phyloP scores from a whole-genome alignment of 768 basidiomycete genomes.

The Rhodotorula graminis region DNA sequence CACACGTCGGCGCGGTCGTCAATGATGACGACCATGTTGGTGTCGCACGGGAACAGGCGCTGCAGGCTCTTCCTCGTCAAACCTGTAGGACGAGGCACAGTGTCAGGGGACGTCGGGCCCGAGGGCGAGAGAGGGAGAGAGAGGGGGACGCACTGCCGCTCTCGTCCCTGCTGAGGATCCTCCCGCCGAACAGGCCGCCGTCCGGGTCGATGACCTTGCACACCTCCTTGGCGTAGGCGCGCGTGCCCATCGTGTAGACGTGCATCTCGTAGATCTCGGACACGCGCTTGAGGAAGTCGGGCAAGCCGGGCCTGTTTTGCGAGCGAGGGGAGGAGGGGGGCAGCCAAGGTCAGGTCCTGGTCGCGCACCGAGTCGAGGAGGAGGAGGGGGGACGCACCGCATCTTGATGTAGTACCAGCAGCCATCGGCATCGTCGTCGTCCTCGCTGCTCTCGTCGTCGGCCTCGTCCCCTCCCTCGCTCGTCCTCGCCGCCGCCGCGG shows the following conservation, averaged over 20 bases:
- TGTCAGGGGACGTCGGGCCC: background rate
- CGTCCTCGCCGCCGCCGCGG: background rate
- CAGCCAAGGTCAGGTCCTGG: background rate
- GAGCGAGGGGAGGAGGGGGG: background rate
- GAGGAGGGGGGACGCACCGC: conserved; percentile 56
- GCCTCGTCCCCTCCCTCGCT: background rate
- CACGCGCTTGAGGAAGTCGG: conserved; percentile 66
- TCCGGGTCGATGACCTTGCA: conserved; percentile 90
- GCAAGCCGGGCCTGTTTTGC: conserved; percentile 51
- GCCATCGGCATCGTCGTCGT: conserved; percentile 52
- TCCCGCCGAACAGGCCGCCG: conserved; percentile 73
- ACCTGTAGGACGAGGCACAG: conserved; percentile 51
- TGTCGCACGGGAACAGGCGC: conserved; percentile 90
- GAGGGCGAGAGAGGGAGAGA: conserved; percentile 46
- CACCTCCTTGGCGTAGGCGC: conserved; percentile 92
- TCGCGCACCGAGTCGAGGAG: background rate
- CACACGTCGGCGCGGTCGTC: conserved; percentile 98
- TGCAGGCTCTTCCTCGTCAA: conserved; percentile 86
- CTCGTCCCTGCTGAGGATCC: conserved; percentile 88
- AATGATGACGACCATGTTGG: conserved; percentile 97
- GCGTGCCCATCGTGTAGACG: conserved; percentile 98
- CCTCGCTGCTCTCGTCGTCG: conserved; percentile 51
- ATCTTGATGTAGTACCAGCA: conserved; percentile 98
- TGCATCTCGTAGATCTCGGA: conserved; percentile 92
- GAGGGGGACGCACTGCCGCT: conserved; percentile 67